Evolutionary conservation across 345 rosid genomes (phyloP).

Genomic region (Murraya paniculata): DNA sequence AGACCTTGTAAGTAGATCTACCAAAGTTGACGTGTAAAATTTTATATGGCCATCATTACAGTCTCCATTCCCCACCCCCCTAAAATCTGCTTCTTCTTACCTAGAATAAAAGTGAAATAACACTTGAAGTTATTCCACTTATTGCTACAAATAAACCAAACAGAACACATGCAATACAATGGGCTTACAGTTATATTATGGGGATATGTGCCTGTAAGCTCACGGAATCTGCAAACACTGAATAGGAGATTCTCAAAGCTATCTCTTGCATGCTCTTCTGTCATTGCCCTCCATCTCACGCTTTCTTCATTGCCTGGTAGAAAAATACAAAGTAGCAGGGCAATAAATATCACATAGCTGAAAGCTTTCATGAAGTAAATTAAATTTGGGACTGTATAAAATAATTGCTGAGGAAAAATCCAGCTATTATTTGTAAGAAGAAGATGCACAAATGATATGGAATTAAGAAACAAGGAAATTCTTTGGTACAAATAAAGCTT

Average conservation of each 20-base stretch:
- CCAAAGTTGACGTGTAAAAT: neutral
- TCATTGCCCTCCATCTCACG: slow-evolving; percentile 75
- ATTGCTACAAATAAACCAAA: neutral
- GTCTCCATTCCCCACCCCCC: neutral
- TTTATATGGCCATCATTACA: neutral
- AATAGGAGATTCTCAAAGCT: slow-evolving; percentile 97
- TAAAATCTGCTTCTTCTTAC: neutral
- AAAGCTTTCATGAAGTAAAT: neutral
- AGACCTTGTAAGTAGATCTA: neutral
- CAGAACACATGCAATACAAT: slow-evolving; percentile 1
- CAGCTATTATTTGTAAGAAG: neutral
- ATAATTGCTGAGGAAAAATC: neutral
- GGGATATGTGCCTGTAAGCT: slow-evolving; percentile 90
- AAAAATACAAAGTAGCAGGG: slow-evolving; percentile 16
- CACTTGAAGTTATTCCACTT: neutral
- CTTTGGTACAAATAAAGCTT: neutral
- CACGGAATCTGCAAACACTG: slow-evolving; percentile 87
- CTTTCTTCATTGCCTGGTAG: slow-evolving; percentile 62
- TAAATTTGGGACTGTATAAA: neutral
- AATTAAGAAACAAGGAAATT: neutral
- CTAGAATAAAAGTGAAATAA: neutral
- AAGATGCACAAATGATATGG: neutral
- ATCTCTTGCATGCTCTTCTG: slow-evolving; percentile 98
- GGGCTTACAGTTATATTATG: slow-evolving; percentile 78
- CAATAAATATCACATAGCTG: neutral